phyloP scores from a whole-genome alignment of 1,139 yeast genomes.

The Barnettozyma hawaiiensis region DNA sequence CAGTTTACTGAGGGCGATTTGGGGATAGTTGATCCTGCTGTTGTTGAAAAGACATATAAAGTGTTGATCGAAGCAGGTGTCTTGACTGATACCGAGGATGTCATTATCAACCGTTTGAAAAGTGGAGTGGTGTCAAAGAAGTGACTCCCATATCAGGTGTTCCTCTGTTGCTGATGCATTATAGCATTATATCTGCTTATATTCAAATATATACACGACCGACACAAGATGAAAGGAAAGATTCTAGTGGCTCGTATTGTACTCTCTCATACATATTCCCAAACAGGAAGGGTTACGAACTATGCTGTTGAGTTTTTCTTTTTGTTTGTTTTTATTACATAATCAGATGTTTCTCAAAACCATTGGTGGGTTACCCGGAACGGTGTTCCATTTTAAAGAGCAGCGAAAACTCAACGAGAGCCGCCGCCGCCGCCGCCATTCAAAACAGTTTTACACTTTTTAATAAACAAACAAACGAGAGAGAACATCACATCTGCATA shows the following conservation, averaged over 20 bases:
- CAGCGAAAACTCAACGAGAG: not conserved
- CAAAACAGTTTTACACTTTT: not conserved
- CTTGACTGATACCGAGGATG: conserved; percentile 15
- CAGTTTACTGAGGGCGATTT: conserved; percentile 47
- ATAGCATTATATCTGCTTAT: too few species aligned
- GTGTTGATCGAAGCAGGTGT: conserved; percentile 38
- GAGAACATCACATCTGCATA: not conserved
- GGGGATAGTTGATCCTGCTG: conserved; percentile 39
- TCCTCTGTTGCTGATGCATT: too few species aligned
- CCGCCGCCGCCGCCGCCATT: too few species aligned
- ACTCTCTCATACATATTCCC: not conserved
- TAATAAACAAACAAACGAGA: not conserved
- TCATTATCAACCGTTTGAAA: conserved; percentile 13
- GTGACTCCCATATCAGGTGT: not conserved
- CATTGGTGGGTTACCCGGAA: not conserved
- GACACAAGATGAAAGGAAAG: too few species aligned
- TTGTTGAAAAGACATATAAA: conserved; percentile 51
- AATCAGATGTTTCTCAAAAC: not conserved
- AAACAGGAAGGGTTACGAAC: not conserved
- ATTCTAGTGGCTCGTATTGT: too few species aligned
- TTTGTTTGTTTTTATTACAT: not conserved
- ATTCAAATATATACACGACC: too few species aligned
- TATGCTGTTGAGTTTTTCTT: too few species aligned
- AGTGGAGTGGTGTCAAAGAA: conserved; percentile 1
- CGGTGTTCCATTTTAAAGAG: not conserved